Conservation (phyloP, 2,329 filamentous ascomycete species). For the Colletotrichum somersetense region DNA sequence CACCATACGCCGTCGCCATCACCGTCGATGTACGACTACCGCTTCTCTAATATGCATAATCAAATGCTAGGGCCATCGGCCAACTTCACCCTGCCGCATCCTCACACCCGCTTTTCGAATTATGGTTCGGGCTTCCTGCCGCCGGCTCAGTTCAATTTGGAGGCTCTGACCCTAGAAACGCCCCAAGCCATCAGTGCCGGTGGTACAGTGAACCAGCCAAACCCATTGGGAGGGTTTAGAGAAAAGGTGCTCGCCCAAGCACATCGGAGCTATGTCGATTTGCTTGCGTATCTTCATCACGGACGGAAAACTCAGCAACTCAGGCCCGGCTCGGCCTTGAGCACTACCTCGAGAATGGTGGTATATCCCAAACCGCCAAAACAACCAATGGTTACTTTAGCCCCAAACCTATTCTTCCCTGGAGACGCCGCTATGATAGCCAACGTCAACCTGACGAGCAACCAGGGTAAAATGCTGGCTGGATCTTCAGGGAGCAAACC, state of each 20-base stretch:
- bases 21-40: slow-evolving; percentile 29
- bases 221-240: slow-evolving; percentile 65
- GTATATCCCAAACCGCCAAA: slow-evolving; percentile 68
- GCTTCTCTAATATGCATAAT: slow-evolving; percentile 21
- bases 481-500: neutral
- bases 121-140: slow-evolving; percentile 22
- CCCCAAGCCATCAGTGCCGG: slow-evolving; percentile 42
- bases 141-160: slow-evolving; percentile 46
- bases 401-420: slow-evolving; percentile 18
- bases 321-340: slow-evolving; percentile 51
- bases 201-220: slow-evolving; percentile 28
- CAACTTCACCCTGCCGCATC: slow-evolving; percentile 23
- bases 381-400: slow-evolving; percentile 42
- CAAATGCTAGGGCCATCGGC: slow-evolving; percentile 24
- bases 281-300: slow-evolving; percentile 74
- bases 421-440: slow-evolving; percentile 7
- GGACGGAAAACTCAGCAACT: slow-evolving; percentile 63
- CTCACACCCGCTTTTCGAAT: neutral
- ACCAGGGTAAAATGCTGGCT: slow-evolving; percentile 15
- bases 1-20: slow-evolving; percentile 32
- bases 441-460: slow-evolving; percentile 17
- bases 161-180: slow-evolving; percentile 50
- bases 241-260: slow-evolving; percentile 78
- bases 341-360: slow-evolving; percentile 61
- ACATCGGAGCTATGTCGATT: slow-evolving; percentile 79